Evolutionary conservation across 495 filamentous ascomycete species (phyloP).

Genomic region (Neurospora sp.): DNA sequence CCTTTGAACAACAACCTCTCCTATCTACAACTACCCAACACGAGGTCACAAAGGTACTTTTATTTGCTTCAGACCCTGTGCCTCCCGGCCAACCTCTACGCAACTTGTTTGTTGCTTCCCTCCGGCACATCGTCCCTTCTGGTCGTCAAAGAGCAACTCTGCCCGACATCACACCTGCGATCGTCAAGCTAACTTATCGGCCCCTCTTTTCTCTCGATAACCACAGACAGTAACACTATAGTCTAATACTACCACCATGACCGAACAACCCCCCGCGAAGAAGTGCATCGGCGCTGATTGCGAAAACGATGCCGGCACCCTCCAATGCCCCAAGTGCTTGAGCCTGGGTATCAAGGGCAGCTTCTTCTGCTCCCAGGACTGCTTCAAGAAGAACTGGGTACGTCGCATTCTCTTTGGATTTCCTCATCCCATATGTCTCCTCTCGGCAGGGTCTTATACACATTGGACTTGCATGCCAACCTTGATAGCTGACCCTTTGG

Average conservation of each 20-base stretch:
- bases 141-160: neutral
- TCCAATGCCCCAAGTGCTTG: slow-evolving; percentile 92
- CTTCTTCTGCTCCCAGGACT: slow-evolving; percentile 97
- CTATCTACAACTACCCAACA: neutral
- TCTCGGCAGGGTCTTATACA: neutral
- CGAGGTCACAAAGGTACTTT: neutral
- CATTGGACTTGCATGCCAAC: neutral
- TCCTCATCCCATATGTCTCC: neutral
- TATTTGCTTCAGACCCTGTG: neutral
- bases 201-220: neutral
- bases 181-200: neutral
- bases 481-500: slow-evolving; percentile 3
- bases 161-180: neutral
- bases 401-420: slow-evolving; percentile 15
- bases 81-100: neutral
- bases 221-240: neutral
- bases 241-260: slow-evolving; percentile 24
- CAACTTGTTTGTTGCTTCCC: neutral
- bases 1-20: neutral
- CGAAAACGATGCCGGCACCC: slow-evolving; percentile 64
- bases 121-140: neutral
- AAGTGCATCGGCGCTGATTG: slow-evolving; percentile 79
- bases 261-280: slow-evolving; percentile 36
- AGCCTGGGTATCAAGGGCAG: slow-evolving; percentile 78
- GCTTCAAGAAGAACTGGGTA: slow-evolving; percentile 98